Evolutionary conservation across 805 yeast species (phyloP).

Genomic region (Tetrapisispora namnaoensis): DNA sequence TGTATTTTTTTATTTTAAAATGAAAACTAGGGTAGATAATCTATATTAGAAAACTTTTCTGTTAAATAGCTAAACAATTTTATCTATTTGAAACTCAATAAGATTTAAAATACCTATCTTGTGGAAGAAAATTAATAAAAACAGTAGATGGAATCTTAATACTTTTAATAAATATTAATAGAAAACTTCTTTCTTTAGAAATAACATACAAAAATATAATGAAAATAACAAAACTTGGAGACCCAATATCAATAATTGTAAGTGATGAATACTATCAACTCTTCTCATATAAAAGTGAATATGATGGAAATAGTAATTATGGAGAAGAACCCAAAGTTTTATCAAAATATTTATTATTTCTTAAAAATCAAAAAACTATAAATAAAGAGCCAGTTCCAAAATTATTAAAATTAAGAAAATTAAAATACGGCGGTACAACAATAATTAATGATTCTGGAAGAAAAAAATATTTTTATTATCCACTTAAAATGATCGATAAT

Average conservation of each 20-base stretch:
- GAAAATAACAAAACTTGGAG: conserved; percentile 1
- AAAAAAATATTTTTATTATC: conserved; percentile 12
- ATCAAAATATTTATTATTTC: conserved; percentile 1
- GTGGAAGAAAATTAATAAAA: too few relatives aligned
- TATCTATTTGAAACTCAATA: too few relatives aligned
- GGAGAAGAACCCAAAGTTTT: background rate
- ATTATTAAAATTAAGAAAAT: conserved; percentile 7
- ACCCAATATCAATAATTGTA: background rate
- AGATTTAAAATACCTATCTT: too few relatives aligned
- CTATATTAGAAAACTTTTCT: too few relatives aligned
- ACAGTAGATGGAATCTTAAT: too few relatives aligned
- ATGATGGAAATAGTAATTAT: background rate
- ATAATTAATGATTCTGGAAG: conserved; percentile 12
- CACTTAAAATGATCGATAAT: conserved; percentile 8
- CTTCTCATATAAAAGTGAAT: background rate
- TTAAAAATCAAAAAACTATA: background rate
- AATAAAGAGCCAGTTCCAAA: conserved; percentile 1
- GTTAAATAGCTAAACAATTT: too few relatives aligned
- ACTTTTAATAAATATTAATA: too few relatives aligned
- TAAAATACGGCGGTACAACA: conserved; percentile 16
- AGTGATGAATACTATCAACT: conserved; percentile 1
- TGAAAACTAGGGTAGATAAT: too few relatives aligned
- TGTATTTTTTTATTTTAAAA: too few relatives aligned
- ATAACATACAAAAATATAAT: background rate
- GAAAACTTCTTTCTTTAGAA: too few relatives aligned